Conservation (phyloP, 2,329 filamentous ascomycete species). For the Fusarium praegraminearum region DNA sequence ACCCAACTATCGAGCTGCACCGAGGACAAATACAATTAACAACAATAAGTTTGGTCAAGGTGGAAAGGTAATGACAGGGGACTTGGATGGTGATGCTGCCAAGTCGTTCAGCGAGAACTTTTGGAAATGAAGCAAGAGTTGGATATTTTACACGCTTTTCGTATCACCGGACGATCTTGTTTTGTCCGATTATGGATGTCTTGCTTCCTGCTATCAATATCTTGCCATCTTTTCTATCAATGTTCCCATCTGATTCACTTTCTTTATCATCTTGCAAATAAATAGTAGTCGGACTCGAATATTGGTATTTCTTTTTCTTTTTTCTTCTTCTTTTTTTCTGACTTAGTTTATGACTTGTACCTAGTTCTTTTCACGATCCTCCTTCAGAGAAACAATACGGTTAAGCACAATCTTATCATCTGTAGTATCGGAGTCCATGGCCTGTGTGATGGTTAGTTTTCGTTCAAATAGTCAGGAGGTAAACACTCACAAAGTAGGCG, state of each 20-base stretch:
- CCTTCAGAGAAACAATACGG: slow-evolving; percentile 91
- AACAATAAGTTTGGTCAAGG: neutral
- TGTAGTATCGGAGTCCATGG: slow-evolving; percentile 81
- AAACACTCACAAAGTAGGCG: slow-evolving; percentile 77
- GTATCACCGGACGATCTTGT: neutral
- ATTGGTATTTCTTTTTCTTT: neutral
- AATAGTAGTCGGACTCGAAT: neutral
- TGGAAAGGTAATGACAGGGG: neutral
- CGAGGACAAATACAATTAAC: neutral
- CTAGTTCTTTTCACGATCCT: slow-evolving; percentile 77
- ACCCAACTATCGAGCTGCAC: neutral
- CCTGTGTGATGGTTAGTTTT: slow-evolving; percentile 55
- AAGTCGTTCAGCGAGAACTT: slow-evolving; percentile 1
- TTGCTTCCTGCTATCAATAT: neutral
- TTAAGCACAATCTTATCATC: slow-evolving; percentile 88
- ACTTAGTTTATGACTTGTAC: neutral
- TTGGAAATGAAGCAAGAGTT: neutral
- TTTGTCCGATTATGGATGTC: neutral
- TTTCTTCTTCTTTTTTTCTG: slow-evolving; percentile 2
- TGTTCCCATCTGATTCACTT: neutral
- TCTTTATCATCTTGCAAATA: neutral
- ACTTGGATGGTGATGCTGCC: neutral
- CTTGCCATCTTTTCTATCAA: neutral
- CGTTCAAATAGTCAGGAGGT: fast-evolving
- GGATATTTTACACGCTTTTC: neutral